phyloP scores from a whole-genome alignment of 2,329 filamentous ascomycete species.

The Pyrenophora teres region DNA sequence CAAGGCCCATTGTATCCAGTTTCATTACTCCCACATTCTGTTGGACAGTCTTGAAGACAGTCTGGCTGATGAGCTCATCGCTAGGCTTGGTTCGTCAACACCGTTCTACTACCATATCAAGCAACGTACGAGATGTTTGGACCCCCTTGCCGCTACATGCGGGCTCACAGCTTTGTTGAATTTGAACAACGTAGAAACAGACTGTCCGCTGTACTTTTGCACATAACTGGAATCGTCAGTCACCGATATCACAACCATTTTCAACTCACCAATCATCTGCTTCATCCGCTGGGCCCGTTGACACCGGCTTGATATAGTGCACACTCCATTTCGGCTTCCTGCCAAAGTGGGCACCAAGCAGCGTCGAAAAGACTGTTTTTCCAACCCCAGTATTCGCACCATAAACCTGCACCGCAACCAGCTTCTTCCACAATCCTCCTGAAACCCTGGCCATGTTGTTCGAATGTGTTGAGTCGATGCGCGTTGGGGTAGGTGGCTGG shows the following conservation, averaged over 20 bases:
- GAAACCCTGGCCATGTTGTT: conserved; percentile 54
- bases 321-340: conserved; percentile 47
- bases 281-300: conserved; percentile 71
- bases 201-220: conserved; percentile 59
- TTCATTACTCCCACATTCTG: conserved; percentile 14
- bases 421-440: conserved; percentile 68
- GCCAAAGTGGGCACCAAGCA: conserved; percentile 65
- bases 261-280: conserved; percentile 68
- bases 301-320: conserved; percentile 79
- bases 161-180: conserved; percentile 77
- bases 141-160: conserved; percentile 67
- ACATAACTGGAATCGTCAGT: conserved; percentile 61
- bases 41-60: conserved; percentile 20
- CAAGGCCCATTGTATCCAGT: conserved; percentile 28
- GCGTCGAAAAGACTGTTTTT: conserved; percentile 79
- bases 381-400: conserved; percentile 85
- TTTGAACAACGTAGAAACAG: conserved; percentile 68
- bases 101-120: neutral
- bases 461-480: conserved; percentile 1
- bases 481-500: neutral
- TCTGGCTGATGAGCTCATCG: conserved; percentile 28
- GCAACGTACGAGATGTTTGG: conserved; percentile 24
- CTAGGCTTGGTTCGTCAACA: conserved; percentile 26
- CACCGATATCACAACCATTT: neutral
- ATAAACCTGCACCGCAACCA: conserved; percentile 75